Evolutionary conservation across 1,284 basidiomycete species (phyloP).

Genomic region (Clitocybe nebularis): DNA sequence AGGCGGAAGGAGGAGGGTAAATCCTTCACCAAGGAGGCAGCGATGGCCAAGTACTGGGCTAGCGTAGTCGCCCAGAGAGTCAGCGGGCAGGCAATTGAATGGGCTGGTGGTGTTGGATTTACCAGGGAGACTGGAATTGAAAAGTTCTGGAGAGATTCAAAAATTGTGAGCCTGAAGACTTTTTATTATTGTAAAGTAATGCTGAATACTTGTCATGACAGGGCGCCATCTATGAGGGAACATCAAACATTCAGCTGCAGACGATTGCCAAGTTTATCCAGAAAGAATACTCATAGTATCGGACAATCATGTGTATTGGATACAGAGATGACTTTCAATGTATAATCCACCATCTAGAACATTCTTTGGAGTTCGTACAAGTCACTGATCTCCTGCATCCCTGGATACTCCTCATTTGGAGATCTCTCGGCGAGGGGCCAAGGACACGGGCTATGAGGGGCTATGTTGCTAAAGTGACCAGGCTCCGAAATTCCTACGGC

Average conservation of each 20-base stretch:
- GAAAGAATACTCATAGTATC: constrained; percentile 58
- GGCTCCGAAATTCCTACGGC: too few relatives aligned
- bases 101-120: constrained; percentile 95
- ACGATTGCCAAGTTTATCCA: constrained; percentile 93
- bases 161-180: constrained; percentile 66
- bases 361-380: too few relatives aligned
- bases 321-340: too few relatives aligned
- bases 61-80: constrained; percentile 89
- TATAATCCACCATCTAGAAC: too few relatives aligned
- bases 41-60: constrained; percentile 94
- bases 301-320: neutral
- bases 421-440: too few relatives aligned
- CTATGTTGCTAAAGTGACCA: too few relatives aligned
- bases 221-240: constrained; percentile 95
- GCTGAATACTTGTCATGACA: constrained; percentile 24
- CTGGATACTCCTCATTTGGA: too few relatives aligned
- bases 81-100: constrained; percentile 89
- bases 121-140: constrained; percentile 93
- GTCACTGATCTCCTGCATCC: too few relatives aligned
- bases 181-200: constrained; percentile 1
- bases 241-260: constrained; percentile 94
- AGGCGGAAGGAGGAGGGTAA: constrained; percentile 88
- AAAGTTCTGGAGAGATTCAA: constrained; percentile 93
- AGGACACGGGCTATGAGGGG: too few relatives aligned
- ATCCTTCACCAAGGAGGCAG: constrained; percentile 88